Evolutionary conservation across 305 asterid genomes (phyloP).

Genomic region (Nicotiana rustica): DNA sequence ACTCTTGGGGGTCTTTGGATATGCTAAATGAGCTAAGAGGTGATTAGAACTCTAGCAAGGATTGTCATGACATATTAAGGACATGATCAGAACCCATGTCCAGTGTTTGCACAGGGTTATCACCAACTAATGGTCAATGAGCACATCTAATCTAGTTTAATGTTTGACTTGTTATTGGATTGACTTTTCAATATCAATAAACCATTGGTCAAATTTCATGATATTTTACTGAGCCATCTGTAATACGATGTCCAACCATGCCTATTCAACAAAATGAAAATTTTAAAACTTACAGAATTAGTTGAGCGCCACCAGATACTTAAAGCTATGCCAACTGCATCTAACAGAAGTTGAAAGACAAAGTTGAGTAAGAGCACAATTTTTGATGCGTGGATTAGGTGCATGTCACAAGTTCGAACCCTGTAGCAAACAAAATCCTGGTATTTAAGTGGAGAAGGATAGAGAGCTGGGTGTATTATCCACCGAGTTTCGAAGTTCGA

Average conservation of each 20-base stretch:
- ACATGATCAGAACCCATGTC: background rate
- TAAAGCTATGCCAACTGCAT: slow-evolving; percentile 17
- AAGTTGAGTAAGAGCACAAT: too few relatives aligned
- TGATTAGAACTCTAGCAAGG: background rate
- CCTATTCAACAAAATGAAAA: slow-evolving; percentile 1
- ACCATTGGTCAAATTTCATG: background rate
- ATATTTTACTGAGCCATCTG: background rate
- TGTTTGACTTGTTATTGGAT: background rate
- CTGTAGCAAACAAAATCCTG: too few relatives aligned
- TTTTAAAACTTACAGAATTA: background rate
- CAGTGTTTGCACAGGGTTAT: slow-evolving; percentile 1
- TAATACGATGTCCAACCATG: background rate
- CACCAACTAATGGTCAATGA: background rate
- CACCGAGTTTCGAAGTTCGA: too few relatives aligned
- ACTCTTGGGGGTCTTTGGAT: slow-evolving; percentile 1
- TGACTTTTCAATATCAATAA: background rate
- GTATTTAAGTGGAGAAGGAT: too few relatives aligned
- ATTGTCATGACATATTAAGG: background rate
- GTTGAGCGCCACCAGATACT: background rate
- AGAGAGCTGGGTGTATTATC: too few relatives aligned
- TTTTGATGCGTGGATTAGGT: too few relatives aligned
- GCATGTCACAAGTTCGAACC: too few relatives aligned
- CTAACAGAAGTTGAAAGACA: background rate
- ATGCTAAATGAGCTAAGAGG: background rate
- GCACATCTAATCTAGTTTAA: background rate